Conservation (phyloP, 2,329 filamentous ascomycete genomes). For the Didymella exigua region DNA sequence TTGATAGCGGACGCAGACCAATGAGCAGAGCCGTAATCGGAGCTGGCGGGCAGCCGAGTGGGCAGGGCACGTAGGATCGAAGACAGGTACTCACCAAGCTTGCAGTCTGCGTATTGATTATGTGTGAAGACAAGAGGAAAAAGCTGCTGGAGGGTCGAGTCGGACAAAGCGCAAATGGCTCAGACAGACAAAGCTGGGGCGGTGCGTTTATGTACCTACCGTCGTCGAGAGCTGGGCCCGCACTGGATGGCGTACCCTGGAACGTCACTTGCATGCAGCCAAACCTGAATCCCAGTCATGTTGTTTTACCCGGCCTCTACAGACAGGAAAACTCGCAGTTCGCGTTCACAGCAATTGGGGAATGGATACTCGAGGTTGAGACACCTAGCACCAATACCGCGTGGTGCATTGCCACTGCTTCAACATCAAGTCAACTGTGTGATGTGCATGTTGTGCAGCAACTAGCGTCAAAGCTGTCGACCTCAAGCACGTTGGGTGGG, state of each 20-base stretch:
- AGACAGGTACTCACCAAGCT: conserved; percentile 9
- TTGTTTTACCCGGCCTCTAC: conserved; percentile 9
- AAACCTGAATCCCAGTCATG: conserved; percentile 20
- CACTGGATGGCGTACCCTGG: conserved; percentile 35
- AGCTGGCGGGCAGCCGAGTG: conserved; percentile 14
- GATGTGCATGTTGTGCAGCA: conserved; percentile 5
- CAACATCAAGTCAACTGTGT: neutral
- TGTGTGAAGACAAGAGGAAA: conserved; percentile 1
- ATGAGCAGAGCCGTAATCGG: conserved; percentile 26
- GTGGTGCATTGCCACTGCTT: conserved; percentile 14
- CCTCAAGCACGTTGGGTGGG: conserved; percentile 6
- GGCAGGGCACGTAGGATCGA: conserved; percentile 4
- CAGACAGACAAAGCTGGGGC: conserved; percentile 25
- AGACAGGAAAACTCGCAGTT: neutral
- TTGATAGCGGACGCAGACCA: conserved; percentile 20
- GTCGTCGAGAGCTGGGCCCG: conserved; percentile 32
- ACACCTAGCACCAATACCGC: conserved; percentile 21
- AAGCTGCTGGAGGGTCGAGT: neutral
- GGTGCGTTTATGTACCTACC: conserved; percentile 37
- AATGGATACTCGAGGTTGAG: neutral
- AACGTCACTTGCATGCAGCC: conserved; percentile 31
- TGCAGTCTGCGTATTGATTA: neutral
- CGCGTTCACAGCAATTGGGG: neutral
- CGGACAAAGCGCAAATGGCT: conserved; percentile 24
- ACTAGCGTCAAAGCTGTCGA: conserved; percentile 1